Evolutionary conservation across 345 rosid genomes (phyloP).

Genomic region (Eucalyptus tenuipes): DNA sequence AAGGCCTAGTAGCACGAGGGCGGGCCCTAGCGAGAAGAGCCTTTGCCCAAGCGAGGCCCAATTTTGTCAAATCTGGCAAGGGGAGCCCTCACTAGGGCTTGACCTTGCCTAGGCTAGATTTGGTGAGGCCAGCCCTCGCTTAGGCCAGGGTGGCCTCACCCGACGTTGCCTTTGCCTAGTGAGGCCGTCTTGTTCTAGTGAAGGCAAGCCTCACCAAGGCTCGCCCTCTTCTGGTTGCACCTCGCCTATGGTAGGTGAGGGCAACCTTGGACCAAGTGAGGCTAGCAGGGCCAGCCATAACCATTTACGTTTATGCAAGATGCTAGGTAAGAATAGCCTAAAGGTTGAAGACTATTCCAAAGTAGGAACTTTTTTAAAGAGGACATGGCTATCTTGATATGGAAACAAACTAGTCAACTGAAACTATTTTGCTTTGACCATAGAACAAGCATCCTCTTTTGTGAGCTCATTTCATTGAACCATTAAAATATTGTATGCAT

Average conservation of each 20-base stretch:
- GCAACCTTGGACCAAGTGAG: fast-evolving
- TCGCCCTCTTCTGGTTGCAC: fast-evolving
- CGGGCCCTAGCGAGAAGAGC: no score
- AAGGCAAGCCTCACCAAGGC: no score
- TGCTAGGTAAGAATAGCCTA: neutral
- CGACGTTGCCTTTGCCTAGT: no score
- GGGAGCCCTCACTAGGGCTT: no score
- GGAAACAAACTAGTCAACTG: neutral
- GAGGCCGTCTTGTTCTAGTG: no score
- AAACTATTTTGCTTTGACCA: neutral
- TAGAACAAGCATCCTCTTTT: neutral
- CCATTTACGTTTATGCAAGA: constrained; percentile 2
- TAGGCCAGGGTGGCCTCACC: no score
- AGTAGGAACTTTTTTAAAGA: neutral
- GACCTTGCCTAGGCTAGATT: no score
- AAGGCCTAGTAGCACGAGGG: no score
- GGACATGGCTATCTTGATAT: neutral
- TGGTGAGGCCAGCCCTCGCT: no score
- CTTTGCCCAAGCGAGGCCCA: no score
- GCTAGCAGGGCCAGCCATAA: neutral
- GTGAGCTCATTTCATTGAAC: neutral
- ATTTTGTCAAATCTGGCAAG: no score
- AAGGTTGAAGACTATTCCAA: neutral
- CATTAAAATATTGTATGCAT: neutral
- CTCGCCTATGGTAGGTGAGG: no score